These are phyloP conservation scores for Botrytis tulipae DNA, from an alignment of 2,329 filamentous ascomycete genomes.

Conservation along the genomic window DNA sequence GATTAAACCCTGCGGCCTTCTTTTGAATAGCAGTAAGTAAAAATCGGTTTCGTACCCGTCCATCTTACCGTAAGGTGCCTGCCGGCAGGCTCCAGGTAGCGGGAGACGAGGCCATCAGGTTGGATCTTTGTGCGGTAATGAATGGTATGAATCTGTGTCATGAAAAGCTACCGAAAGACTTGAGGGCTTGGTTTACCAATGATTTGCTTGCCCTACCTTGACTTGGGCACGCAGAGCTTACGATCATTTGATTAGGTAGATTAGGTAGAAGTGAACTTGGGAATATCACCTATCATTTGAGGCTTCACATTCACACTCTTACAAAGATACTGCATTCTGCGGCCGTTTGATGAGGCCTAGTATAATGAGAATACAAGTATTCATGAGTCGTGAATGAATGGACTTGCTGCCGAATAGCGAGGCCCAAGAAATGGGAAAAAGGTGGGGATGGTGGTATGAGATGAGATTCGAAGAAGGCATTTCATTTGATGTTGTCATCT, in stretches of 20 bases:
- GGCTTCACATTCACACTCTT: conserved; percentile 22
- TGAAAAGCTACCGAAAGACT: conserved; percentile 10
- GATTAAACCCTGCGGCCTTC: conserved; percentile 13
- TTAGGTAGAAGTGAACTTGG: conserved; percentile 12
- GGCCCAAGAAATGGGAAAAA: conserved; percentile 1
- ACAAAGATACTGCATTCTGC: conserved; percentile 21
- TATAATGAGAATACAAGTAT: conserved; percentile 16
- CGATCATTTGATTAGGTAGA: conserved; percentile 29
- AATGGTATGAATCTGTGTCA: not conserved
- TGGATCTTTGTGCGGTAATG: not conserved
- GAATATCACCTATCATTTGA: conserved; percentile 26
- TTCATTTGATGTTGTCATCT: conserved; percentile 11
- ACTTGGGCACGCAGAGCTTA: conserved; percentile 28
- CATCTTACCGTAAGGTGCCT: conserved; percentile 23
- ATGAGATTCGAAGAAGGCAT: not conserved
- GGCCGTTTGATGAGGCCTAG: conserved; percentile 16
- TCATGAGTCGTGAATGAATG: conserved; percentile 6
- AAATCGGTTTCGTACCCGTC: conserved; percentile 7
- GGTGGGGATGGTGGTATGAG: conserved; percentile 5
- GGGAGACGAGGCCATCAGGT: conserved; percentile 32
- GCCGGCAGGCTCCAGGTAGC: conserved; percentile 31
- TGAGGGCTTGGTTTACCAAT: conserved; percentile 2
- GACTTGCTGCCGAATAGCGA: conserved; percentile 2
- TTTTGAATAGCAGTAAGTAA: conserved; percentile 4
- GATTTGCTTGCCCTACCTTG: conserved; percentile 7